Base-by-base conservation (phyloP, 768 basidiomycete genomes). In the Lentinula lateritia region DNA sequence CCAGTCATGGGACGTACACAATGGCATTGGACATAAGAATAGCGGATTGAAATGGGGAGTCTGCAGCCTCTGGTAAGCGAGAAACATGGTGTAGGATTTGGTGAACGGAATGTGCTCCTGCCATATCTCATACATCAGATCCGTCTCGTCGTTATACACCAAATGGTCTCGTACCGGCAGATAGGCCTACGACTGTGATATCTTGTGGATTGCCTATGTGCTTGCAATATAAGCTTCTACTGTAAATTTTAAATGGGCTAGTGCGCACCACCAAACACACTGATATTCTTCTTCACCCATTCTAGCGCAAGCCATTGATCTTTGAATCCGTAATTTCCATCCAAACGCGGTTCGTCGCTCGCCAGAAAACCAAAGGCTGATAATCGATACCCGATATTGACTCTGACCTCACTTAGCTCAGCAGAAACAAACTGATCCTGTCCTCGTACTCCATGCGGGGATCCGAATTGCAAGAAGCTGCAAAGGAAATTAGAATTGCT, bases 321-420 rank as follows among this genome's bases (percentile, higher is more conserved):
- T 71, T 91, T 92, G 76, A 92, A 92, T 0, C 90, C 90, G 69
- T 87, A 92, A 67, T 92, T 93, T 2, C 91, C 90, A 15, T 76
- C 75, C 50, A 92, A 69, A 45, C 73, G 68, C 12, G 88, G 88
- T 61, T 81, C 70, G 50, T 88, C 85, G 64, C 80, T 80, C 0
- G 88, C 89, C 20, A 93, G 74, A 67, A 90, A 93, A 0, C 90
- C 90, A 66, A 92, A 88, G 0, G 81, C 89, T 0, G 88, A 89
- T 13, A 92, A 75, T 20, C 90, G 83, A 69, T 91, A 90, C 39
- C 88, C 90, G 12, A 92, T 81, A 66, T 91, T 89, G 7, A 93
- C 85, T 80, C 86, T 87, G 15, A 93, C 80, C 71, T 90, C 85
- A 5, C 80, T 80, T 20, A 85, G 77, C 63, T 83, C 83, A 15